Conservation (phyloP, 371 early-diverging fungal species). For the Capniomyces stellatus region DNA sequence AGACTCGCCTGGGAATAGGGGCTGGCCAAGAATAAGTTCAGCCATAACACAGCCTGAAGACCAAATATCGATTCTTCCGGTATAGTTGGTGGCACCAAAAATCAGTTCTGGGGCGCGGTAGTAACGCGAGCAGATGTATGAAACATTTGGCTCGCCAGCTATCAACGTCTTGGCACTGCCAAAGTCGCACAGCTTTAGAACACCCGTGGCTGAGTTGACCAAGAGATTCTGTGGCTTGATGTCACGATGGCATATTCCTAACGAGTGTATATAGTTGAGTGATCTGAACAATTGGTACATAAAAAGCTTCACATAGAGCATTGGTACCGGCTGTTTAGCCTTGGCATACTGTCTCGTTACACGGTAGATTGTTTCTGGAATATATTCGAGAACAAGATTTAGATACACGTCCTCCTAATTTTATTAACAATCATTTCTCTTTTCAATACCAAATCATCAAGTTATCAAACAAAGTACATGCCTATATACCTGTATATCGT, state of each 20-base stretch:
- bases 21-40: slow-evolving; percentile 89
- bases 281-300: slow-evolving; percentile 94
- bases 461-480: too few species aligned
- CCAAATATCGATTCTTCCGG: slow-evolving; percentile 92
- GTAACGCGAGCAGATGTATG: slow-evolving; percentile 97
- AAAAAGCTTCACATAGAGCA: slow-evolving; percentile 81
- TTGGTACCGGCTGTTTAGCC: slow-evolving; percentile 82
- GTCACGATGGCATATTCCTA: slow-evolving; percentile 93
- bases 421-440: background rate
- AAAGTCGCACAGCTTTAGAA: slow-evolving; percentile 97
- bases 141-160: slow-evolving; percentile 87
- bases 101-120: slow-evolving; percentile 98
- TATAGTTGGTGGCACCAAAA: slow-evolving; percentile 92
- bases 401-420: slow-evolving; percentile 71
- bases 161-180: slow-evolving; percentile 93
- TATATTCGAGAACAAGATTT: slow-evolving; percentile 79
- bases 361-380: slow-evolving; percentile 86
- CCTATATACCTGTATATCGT: too few species aligned
- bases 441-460: too few species aligned
- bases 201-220: slow-evolving; percentile 69
- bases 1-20: slow-evolving; percentile 96
- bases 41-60: slow-evolving; percentile 99
- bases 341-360: slow-evolving; percentile 72
- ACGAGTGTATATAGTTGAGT: slow-evolving; percentile 87
- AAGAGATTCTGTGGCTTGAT: slow-evolving; percentile 98